A percentile compares a stretch with the other conserved stretches of the same genome.
phyloP scores from a whole-genome alignment of 305 asterid species.

The Coffea humblotiana region DNA sequence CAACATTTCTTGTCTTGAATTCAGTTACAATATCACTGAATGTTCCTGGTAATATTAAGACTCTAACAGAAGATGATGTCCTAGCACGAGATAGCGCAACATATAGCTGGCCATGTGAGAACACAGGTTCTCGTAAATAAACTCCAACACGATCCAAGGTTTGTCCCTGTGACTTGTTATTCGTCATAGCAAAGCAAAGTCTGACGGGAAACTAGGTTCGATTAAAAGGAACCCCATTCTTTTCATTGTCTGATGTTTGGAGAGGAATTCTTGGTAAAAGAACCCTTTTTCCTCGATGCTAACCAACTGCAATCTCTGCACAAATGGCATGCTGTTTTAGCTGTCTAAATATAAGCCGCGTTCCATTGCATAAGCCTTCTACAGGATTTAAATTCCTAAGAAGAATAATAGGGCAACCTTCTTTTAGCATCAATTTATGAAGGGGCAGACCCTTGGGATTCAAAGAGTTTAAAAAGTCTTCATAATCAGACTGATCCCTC shows the following conservation, averaged over 20 bases:
- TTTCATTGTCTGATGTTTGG: not conserved
- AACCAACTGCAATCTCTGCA: not conserved
- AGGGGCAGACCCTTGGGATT: not conserved
- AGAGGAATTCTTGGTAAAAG: slow-evolving; percentile 10
- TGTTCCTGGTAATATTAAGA: no score
- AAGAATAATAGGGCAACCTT: not conserved
- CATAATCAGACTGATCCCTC: no score
- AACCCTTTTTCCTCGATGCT: not conserved
- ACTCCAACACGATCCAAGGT: not conserved
- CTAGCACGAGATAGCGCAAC: not conserved
- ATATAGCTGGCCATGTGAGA: slow-evolving; percentile 4
- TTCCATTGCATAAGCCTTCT: not conserved
- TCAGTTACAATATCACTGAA: no score
- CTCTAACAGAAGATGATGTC: not conserved
- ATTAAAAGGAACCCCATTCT: not conserved
- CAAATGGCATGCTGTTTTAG: not conserved
- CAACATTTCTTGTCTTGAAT: no score
- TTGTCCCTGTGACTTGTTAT: slow-evolving; percentile 13
- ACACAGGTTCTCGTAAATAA: not conserved
- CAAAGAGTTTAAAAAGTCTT: not conserved
- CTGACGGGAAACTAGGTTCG: not conserved
- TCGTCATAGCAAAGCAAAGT: slow-evolving; percentile 8
- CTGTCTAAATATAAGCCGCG: not conserved
- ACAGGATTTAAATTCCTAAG: not conserved
- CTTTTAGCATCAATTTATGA: not conserved